A percentile compares a stretch with the other conserved stretches of the same genome.
phyloP scores from a whole-genome alignment of 202 grass and related monocot genomes.

The Miscanthus sacchariflorus region DNA sequence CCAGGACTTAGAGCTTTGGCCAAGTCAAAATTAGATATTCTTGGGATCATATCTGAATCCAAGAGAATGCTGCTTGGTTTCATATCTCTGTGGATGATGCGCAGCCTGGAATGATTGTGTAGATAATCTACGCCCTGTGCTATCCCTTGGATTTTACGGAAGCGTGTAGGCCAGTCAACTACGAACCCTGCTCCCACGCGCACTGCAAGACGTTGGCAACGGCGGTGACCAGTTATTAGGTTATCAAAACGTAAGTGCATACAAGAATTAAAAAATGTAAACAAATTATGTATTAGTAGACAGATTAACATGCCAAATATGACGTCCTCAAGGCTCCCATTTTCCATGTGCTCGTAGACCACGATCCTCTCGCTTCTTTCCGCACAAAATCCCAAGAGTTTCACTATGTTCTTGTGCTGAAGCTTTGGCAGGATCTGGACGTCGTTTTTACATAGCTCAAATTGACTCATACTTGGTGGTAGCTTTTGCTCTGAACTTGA shows the following conservation, averaged over 20 bases:
- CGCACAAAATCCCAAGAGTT: background rate
- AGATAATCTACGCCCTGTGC: too few species aligned
- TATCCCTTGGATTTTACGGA: too few species aligned
- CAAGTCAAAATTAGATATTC: too few species aligned
- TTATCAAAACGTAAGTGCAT: too few species aligned
- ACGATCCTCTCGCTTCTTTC: slow-evolving; percentile 17
- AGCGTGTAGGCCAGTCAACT: background rate
- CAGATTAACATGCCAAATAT: slow-evolving; percentile 14
- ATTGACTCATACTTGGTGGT: slow-evolving; percentile 4
- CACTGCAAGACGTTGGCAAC: background rate
- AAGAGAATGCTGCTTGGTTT: too few species aligned
- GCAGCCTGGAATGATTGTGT: too few species aligned
- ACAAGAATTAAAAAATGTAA: too few species aligned
- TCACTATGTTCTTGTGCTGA: slow-evolving; percentile 27
- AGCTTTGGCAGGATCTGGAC: slow-evolving; percentile 5
- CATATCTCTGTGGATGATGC: too few species aligned
- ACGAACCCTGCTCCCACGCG: background rate
- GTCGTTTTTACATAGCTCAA: slow-evolving; percentile 33
- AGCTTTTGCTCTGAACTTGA: background rate
- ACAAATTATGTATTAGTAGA: too few species aligned
- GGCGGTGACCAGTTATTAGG: too few species aligned
- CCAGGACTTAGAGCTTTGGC: too few species aligned
- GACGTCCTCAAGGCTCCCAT: slow-evolving; percentile 33
- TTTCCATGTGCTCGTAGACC: slow-evolving; percentile 25
- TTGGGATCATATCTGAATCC: too few species aligned